Evolutionary conservation across 208 protist genomes (phyloP).

Genomic region (Crithidia sp.): DNA sequence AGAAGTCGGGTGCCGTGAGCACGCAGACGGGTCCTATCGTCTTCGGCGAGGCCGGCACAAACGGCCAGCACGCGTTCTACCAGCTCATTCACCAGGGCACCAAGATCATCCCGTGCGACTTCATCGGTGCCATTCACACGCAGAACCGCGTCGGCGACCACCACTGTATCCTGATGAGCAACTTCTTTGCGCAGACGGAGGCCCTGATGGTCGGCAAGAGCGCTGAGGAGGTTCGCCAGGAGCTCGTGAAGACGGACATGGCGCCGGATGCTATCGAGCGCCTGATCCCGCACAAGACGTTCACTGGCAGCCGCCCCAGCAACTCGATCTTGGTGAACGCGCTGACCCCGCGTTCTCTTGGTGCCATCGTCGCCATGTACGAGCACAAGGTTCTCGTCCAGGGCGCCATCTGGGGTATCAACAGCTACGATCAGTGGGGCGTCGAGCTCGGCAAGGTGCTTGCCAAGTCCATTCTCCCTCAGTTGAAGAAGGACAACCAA

Average conservation of each 20-base stretch:
- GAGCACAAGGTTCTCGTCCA: conserved; percentile 98
- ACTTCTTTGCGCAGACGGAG: conserved; percentile 98
- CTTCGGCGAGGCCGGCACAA: conserved; percentile 96
- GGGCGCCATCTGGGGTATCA: conserved; percentile 97
- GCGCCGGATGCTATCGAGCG: conserved; percentile 59
- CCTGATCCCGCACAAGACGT: conserved; percentile 85
- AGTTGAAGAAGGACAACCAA: conserved; percentile 72
- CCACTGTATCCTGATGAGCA: conserved; percentile 96
- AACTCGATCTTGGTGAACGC: conserved; percentile 96
- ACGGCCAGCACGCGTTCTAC: conserved; percentile 96
- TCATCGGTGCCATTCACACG: conserved; percentile 92
- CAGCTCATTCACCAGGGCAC: conserved; percentile 98
- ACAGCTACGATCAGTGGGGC: conserved; percentile 98
- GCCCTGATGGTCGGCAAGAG: conserved; percentile 97
- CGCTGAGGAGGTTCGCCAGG: conserved; percentile 76
- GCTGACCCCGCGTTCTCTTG: conserved; percentile 93
- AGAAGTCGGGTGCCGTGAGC: conserved; percentile 55
- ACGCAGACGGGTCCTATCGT: conserved; percentile 95
- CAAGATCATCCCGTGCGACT: conserved; percentile 97
- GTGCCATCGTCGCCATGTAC: conserved; percentile 97
- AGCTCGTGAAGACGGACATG: conserved; percentile 67
- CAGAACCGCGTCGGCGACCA: conserved; percentile 95
- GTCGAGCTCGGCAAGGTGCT: conserved; percentile 98
- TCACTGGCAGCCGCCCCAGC: conserved; percentile 95
- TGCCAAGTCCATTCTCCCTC: conserved; percentile 95